These are phyloP conservation scores for Diaporthe velutina DNA, from an alignment of 2,329 filamentous ascomycete species.

Conservation along the genomic window DNA sequence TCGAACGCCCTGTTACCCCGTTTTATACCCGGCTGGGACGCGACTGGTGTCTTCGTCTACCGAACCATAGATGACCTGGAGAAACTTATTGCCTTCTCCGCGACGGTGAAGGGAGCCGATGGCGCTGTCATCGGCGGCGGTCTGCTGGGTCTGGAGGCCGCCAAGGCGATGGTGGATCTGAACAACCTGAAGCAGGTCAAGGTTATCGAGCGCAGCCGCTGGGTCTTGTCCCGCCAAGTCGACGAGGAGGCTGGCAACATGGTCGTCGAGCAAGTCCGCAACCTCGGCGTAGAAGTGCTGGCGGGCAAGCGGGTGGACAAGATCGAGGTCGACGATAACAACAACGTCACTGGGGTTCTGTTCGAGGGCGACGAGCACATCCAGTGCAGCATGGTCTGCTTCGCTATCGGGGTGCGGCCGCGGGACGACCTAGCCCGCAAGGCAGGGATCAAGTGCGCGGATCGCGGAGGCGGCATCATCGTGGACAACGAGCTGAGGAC, in stretches of 20 bases:
- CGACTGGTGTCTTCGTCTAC: conserved; percentile 89
- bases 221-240: conserved; percentile 86
- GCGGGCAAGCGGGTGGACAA: conserved; percentile 80
- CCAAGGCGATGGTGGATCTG: conserved; percentile 92
- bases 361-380: conserved; percentile 87
- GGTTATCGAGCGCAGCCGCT: conserved; percentile 84
- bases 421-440: conserved; percentile 81
- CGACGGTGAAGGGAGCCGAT: conserved; percentile 73
- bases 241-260: conserved; percentile 84
- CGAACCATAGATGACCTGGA: conserved; percentile 86
- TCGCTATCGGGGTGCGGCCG: conserved; percentile 88
- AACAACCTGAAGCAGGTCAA: conserved; percentile 80
- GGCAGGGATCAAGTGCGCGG: conserved; percentile 79
- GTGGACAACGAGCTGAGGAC: conserved; percentile 78
- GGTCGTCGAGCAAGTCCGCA: conserved; percentile 84
- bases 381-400: conserved; percentile 85
- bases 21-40: conserved; percentile 82
- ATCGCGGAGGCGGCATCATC: conserved; percentile 81
- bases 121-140: conserved; percentile 88
- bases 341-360: conserved; percentile 78
- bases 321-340: conserved; percentile 76
- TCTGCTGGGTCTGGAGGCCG: conserved; percentile 87
- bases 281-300: conserved; percentile 84
- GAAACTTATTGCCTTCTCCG: conserved; percentile 80
- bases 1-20: conserved; percentile 82